Evolutionary conservation across 192 early-diverging fungal genomes (phyloP), one percentile per base, ranked within the genome.

Genomic region (Umbelopsis sp.): DNA sequence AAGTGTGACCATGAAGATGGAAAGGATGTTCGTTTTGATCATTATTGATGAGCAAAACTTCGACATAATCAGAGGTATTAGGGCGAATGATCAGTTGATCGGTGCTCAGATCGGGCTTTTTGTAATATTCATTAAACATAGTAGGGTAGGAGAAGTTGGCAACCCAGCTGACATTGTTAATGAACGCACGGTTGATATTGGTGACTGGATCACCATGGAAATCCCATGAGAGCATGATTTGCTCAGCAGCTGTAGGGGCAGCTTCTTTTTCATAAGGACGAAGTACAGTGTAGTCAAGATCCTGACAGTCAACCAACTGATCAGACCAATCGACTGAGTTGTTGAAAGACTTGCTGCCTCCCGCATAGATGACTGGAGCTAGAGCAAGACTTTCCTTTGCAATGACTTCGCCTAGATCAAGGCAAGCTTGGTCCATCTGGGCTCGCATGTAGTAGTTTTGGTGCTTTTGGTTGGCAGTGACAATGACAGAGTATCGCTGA

Each of bases 401-500:
- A 44, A 41, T 22, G 8, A 69, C 68, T 49, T 74, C 76, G 8
- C 48, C 65, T 12, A 25, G 13, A 25, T 72, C 75, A 41, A 79
- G 71, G 58, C 83, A 84, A 3, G 11, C 33, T 11, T 49, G 68
- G 53, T 79, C 78, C 58, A 83, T 71, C 41, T 65, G 52, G 5
- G 76, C 73, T 12, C 76, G 78, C 50, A 78, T 82, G 49, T 71
- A 76, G 49, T 84, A 84, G 61, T 79, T 81, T 15, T 70, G 47
- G 2, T 67, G 46, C n/a, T 68, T 49, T 55, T 83, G 72, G 53
- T 81, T 78, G 6, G 82, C 77, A 3, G 68, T 64, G 12, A 84
- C 78, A 11, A 84, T 71, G 3, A 72, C 82, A 3, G 82, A 84
- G 65, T 80, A 81, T 11, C 82, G 69, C 41, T 84, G 82, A 3